Conservation (phyloP, 306 rosid species). For the Acacia acuminata region DNA sequence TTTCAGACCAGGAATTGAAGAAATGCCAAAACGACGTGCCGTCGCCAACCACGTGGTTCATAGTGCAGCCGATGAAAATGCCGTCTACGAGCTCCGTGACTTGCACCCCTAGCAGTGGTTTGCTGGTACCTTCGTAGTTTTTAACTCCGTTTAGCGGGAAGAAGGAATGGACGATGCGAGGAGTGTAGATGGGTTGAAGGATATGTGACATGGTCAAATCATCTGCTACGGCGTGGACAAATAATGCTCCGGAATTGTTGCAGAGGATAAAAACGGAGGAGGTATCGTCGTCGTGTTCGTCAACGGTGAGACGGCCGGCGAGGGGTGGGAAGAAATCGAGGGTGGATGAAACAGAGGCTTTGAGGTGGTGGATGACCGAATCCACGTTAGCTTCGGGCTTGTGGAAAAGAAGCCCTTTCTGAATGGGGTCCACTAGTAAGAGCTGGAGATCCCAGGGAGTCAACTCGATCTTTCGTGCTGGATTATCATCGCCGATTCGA, state of each 20-base stretch:
- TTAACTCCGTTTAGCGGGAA: conserved; percentile 29
- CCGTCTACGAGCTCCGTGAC: conserved; percentile 45
- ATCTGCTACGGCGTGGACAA: conserved; percentile 29
- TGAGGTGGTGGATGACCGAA: conserved; percentile 26
- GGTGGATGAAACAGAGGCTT: conserved; percentile 28
- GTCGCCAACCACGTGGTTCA: conserved; percentile 37
- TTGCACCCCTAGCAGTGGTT: conserved; percentile 37
- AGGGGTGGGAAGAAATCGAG: conserved; percentile 36
- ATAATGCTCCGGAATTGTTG: conserved; percentile 29
- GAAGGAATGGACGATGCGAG: conserved; percentile 34
- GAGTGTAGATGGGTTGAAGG: conserved; percentile 17
- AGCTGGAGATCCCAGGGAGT: conserved; percentile 42
- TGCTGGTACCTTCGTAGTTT: conserved; percentile 25
- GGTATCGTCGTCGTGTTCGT: conserved; percentile 4
- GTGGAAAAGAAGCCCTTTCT: conserved; percentile 38
- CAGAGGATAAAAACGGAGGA: conserved; percentile 27
- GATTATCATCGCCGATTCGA: background rate
- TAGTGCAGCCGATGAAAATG: conserved; percentile 32
- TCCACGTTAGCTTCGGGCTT: background rate
- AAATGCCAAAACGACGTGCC: conserved; percentile 44
- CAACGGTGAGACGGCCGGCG: conserved; percentile 30
- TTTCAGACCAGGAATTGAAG: conserved; percentile 44
- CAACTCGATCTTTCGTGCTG: background rate
- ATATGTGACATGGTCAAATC: conserved; percentile 17
- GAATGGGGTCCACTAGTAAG: conserved; percentile 26